Evolutionary conservation across 768 basidiomycete species (phyloP).

Genomic region (Serpula lacrymans): DNA sequence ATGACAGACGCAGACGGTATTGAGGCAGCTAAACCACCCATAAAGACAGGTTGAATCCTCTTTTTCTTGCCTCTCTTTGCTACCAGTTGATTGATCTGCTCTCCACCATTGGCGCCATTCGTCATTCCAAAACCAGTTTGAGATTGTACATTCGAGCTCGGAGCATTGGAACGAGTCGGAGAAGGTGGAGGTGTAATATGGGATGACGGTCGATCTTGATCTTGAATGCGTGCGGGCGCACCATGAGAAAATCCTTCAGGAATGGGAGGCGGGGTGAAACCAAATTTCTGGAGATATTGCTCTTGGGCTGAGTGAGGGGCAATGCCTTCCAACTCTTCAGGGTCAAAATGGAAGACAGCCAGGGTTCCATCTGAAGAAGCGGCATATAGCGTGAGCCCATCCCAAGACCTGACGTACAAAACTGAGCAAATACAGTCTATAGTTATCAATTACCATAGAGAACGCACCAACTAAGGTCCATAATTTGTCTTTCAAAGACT

Average conservation of each 20-base stretch:
- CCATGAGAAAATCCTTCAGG: slow-evolving; percentile 71
- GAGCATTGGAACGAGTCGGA: slow-evolving; percentile 31
- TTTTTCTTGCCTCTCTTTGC: slow-evolving; percentile 74
- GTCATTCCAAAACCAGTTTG: slow-evolving; percentile 39
- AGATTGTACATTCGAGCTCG: slow-evolving; percentile 28
- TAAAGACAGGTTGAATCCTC: slow-evolving; percentile 49
- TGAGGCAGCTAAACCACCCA: slow-evolving; percentile 25
- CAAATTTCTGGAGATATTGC: slow-evolving; percentile 80
- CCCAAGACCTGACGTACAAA: slow-evolving; percentile 67
- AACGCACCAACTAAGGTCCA: slow-evolving; percentile 91
- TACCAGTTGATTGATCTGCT: slow-evolving; percentile 68
- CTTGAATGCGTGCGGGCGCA: slow-evolving; percentile 17
- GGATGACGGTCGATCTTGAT: slow-evolving; percentile 8
- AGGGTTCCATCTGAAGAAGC: slow-evolving; percentile 96
- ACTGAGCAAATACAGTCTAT: slow-evolving; percentile 5
- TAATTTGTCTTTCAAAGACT: slow-evolving; percentile 90
- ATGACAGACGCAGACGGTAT: slow-evolving; percentile 32
- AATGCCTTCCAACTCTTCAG: slow-evolving; percentile 78
- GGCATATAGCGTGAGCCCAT: slow-evolving; percentile 89
- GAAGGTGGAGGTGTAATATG: slow-evolving; percentile 50
- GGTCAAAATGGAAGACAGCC: slow-evolving; percentile 80
- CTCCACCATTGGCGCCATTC: slow-evolving; percentile 40
- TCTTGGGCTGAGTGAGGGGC: slow-evolving; percentile 70
- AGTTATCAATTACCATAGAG: background rate
- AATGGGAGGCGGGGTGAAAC: slow-evolving; percentile 62